A percentile compares a stretch with the other conserved stretches of the same genome.
These are phyloP conservation scores for Phyllosticta ampelicida DNA, from an alignment of 2,329 filamentous ascomycete genomes.

Conservation along the genomic window DNA sequence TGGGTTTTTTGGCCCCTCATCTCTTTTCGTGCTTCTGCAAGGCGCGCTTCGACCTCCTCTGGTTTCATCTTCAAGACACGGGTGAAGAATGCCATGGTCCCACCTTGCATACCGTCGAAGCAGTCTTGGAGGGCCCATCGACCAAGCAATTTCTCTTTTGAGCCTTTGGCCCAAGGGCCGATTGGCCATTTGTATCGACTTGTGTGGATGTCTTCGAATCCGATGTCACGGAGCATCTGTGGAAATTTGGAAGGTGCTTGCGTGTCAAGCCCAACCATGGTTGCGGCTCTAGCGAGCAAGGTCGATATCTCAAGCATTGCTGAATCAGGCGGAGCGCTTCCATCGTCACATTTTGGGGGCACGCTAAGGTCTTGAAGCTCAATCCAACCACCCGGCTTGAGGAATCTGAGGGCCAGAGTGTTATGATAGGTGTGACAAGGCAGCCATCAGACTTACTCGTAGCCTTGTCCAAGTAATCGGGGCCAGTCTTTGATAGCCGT, in stretches of 20 bases:
- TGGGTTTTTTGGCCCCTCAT: background rate
- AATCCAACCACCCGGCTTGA: conserved; percentile 40
- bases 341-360: conserved; percentile 15
- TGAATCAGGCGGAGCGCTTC: conserved; percentile 13
- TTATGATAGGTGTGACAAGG: background rate
- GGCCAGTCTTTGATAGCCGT: conserved; percentile 45
- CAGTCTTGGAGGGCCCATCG: background rate
- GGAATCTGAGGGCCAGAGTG: conserved; percentile 16
- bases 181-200: conserved; percentile 23
- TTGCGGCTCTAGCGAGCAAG: conserved; percentile 19
- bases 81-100: background rate
- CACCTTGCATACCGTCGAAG: background rate
- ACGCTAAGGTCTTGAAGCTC: conserved; percentile 33
- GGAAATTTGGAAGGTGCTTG: conserved; percentile 30
- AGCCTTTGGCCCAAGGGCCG: conserved; percentile 12
- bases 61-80: background rate
- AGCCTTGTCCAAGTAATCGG: conserved; percentile 35
- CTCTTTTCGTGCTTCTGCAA: background rate
- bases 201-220: conserved; percentile 21
- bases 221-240: conserved; percentile 12
- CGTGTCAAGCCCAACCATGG: conserved; percentile 27
- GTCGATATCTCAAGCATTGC: conserved; percentile 20
- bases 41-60: background rate
- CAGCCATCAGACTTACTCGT: background rate
- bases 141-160: background rate